Evolutionary conservation across 192 early-diverging fungal species (phyloP).

Genomic region (Coemansia sp.): DNA sequence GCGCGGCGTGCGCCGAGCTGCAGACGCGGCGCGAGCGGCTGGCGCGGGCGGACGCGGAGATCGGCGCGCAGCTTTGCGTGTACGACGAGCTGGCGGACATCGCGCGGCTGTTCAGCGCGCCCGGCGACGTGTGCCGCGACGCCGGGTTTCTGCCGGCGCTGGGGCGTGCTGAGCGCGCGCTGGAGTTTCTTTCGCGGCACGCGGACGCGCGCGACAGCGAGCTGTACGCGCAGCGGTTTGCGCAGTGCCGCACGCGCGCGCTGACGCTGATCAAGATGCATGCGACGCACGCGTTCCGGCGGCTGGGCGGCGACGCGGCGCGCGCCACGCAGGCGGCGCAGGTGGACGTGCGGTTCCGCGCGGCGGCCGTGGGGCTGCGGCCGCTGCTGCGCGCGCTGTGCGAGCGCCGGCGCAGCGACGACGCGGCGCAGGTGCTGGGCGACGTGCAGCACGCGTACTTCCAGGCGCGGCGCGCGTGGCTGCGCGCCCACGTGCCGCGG

Average conservation of each 20-base stretch:
- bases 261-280: slow-evolving; percentile 90
- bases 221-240: slow-evolving; percentile 88
- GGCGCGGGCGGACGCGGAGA: slow-evolving; percentile 45
- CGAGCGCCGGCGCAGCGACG: slow-evolving; percentile 53
- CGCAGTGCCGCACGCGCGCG: slow-evolving; percentile 91
- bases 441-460: slow-evolving; percentile 80
- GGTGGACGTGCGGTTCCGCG: slow-evolving; percentile 79
- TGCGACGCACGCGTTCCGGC: slow-evolving; percentile 58
- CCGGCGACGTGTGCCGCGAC: slow-evolving; percentile 82
- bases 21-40: slow-evolving; percentile 50
- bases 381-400: slow-evolving; percentile 75
- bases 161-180: slow-evolving; percentile 69
- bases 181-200: slow-evolving; percentile 52
- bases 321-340: background rate
- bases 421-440: slow-evolving; percentile 65
- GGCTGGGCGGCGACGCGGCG: background rate
- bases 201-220: slow-evolving; percentile 80
- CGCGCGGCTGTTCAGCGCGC: slow-evolving; percentile 70
- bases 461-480: slow-evolving; percentile 60
- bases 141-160: slow-evolving; percentile 78
- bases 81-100: slow-evolving; percentile 86
- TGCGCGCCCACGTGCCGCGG: slow-evolving; percentile 61
- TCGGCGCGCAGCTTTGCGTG: slow-evolving; percentile 63
- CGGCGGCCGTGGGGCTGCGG: slow-evolving; percentile 59
- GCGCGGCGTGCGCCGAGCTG: slow-evolving; percentile 76